Evolutionary conservation across 345 rosid species (phyloP), one percentile per base, ranked within the genome.

Genomic region (Rhizophora mangle): DNA sequence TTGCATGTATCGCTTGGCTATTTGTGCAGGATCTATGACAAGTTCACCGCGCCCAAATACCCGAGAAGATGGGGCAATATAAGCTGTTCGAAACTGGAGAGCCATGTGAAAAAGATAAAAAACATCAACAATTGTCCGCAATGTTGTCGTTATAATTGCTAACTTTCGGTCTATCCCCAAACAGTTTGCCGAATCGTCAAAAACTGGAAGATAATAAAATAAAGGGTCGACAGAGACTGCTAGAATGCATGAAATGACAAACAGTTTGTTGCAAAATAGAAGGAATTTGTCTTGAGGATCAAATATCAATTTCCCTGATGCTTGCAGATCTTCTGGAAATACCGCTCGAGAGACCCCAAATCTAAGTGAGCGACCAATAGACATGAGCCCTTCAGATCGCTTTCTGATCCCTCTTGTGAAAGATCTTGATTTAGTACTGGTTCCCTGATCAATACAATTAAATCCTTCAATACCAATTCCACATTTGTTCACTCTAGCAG

Each of bases 1-100:
- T 54, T 60, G 83, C 82, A 92, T 70, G 84, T 95, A 95, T 54
- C 93, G 85, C 75, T 89, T 95, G 22, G 99, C 99, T 67, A 95
- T 92, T 85, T 84, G 85, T 60, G 86, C 82, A 74, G 97, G 85
- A 68, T 92, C 96, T 22, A 89, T 92, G 69, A 95, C 99, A 77
- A 92, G 96, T 82, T 92, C 99, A 16, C 99, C 99, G 4, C 99
- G 84, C 51, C 99, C 99, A 62, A 95, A 95, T 66, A 92, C 96
- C 69, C 96, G 90, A 64, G 99, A 95, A 73, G 97, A 92, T 34
- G 97, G 99, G 2, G 97, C 97, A 21, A 95, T 88, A 78, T 86
- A 95, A 73, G 96, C 99, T 37, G 99, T 95, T 69, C 97, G 93
- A 79, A 95, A 95, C 84, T 83, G 96, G 31, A 95, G 91, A 71